phyloP scores from a whole-genome alignment of 805 yeast genomes.

The Kurtzmaniella cleridarum region DNA sequence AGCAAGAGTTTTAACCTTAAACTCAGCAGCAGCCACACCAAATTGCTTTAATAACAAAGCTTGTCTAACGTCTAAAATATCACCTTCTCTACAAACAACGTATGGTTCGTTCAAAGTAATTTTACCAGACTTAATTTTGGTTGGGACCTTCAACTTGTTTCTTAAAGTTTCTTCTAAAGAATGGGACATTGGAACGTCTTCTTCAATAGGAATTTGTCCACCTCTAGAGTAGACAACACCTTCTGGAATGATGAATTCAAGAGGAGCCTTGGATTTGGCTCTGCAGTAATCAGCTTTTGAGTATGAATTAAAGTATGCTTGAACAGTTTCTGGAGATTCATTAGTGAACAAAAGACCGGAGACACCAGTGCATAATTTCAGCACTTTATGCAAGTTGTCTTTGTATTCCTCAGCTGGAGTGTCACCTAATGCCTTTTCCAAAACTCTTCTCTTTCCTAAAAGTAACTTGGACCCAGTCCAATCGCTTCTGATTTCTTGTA shows the following conservation, averaged over 20 bases:
- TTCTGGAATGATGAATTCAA: conserved; percentile 79
- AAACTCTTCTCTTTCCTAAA: conserved; percentile 88
- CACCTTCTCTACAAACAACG: conserved; percentile 76
- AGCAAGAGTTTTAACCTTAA: conserved; percentile 75
- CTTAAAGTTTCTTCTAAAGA: conserved; percentile 91
- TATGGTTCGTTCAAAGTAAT: conserved; percentile 71
- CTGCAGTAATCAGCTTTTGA: conserved; percentile 80
- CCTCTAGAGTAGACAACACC: conserved; percentile 94
- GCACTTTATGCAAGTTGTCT: conserved; percentile 70
- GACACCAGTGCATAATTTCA: conserved; percentile 65
- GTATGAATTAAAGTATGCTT: conserved; percentile 77
- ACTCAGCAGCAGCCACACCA: conserved; percentile 91
- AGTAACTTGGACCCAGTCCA: conserved; percentile 89
- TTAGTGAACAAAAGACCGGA: conserved; percentile 86
- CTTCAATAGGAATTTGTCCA: conserved; percentile 84
- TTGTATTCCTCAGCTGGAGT: conserved; percentile 85
- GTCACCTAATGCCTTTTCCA: conserved; percentile 89
- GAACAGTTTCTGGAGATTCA: conserved; percentile 84
- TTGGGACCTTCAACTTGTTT: conserved; percentile 85
- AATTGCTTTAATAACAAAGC: conserved; percentile 89
- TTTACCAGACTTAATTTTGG: conserved; percentile 79
- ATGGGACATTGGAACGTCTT: conserved; percentile 95
- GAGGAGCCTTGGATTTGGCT: conserved; percentile 80
- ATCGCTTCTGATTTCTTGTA: conserved; percentile 86
- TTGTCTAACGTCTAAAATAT: conserved; percentile 80